These are phyloP conservation scores for Dendrobium chrysotoxum DNA, from an alignment of 106 monocot species.

Conservation along the genomic window DNA sequence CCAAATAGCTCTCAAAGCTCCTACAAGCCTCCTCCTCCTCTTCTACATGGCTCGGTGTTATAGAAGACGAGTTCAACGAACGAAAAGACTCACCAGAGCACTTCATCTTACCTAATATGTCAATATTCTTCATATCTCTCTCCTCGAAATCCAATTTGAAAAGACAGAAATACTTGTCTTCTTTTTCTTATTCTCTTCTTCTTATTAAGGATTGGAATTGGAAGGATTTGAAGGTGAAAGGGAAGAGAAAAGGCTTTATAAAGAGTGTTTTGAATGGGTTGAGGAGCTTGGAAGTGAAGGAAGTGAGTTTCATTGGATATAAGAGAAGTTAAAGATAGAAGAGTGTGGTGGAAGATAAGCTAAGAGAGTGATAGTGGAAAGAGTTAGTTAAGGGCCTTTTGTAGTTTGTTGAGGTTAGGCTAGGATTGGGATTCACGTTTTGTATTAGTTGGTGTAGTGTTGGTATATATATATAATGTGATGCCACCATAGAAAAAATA, in stretches of 20 bases:
- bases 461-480: too few relatives aligned
- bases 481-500: too few relatives aligned
- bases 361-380: neutral
- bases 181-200: neutral
- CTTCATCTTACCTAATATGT: slow-evolving; percentile 10
- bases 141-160: neutral
- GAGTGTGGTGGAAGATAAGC: slow-evolving; percentile 10
- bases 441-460: too few relatives aligned
- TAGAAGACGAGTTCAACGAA: slow-evolving; percentile 13
- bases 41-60: slow-evolving; percentile 18
- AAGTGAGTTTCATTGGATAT: neutral
- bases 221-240: slow-evolving; percentile 6
- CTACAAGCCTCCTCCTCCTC: slow-evolving; percentile 43
- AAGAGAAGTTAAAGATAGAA: neutral
- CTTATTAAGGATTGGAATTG: neutral
- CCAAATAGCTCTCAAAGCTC: slow-evolving; percentile 59
- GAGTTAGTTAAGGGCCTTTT: too few relatives aligned
- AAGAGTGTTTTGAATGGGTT: slow-evolving; percentile 25
- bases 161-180: neutral
- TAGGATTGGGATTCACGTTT: too few relatives aligned
- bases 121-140: neutral
- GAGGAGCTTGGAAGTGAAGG: slow-evolving; percentile 25
- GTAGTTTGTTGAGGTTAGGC: too few relatives aligned
- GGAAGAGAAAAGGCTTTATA: slow-evolving; percentile 13
- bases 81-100: slow-evolving; percentile 17